A percentile compares a stretch with the other conserved stretches of the same genome.
Conservation (phyloP, 495 filamentous ascomycete genomes). For the Cercophora newfieldiana region DNA sequence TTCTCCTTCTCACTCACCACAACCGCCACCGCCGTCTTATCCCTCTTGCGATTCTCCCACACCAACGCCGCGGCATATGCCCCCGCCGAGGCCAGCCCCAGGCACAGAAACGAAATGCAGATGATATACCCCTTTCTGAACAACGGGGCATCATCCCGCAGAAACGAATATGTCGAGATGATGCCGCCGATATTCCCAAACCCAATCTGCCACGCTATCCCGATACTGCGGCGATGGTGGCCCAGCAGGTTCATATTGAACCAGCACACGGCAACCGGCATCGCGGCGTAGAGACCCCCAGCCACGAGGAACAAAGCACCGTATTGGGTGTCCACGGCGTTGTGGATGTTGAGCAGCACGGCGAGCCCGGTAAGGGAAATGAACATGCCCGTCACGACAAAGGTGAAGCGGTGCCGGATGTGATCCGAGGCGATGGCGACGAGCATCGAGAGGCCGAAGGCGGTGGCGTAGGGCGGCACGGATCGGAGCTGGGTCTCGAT, state of each 20-base stretch:
- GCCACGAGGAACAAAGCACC: conserved; percentile 73
- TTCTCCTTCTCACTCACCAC: conserved; percentile 71
- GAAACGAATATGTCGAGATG: conserved; percentile 82
- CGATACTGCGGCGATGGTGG: conserved; percentile 82
- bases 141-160: conserved; percentile 68
- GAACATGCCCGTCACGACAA: conserved; percentile 63
- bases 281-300: conserved; percentile 63
- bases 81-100: conserved; percentile 62
- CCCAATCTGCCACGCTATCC: conserved; percentile 84
- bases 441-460: conserved; percentile 75
- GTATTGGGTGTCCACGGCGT: conserved; percentile 62
- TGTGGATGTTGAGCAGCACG: conserved; percentile 63
- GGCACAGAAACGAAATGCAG: conserved; percentile 69
- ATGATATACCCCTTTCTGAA: conserved; percentile 76
- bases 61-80: conserved; percentile 61
- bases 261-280: conserved; percentile 89
- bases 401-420: conserved; percentile 69
- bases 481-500: conserved; percentile 78
- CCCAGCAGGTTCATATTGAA: conserved; percentile 91
- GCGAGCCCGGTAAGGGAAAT: conserved; percentile 70
- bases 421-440: conserved; percentile 69
- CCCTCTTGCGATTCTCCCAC: conserved; percentile 66
- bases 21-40: conserved; percentile 50
- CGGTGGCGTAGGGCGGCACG: conserved; percentile 81
- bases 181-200: conserved; percentile 97